A percentile compares a stretch with the other conserved stretches of the same genome.
Conservation (phyloP, 2,329 filamentous ascomycete species). For the Aspergillus sojae region DNA sequence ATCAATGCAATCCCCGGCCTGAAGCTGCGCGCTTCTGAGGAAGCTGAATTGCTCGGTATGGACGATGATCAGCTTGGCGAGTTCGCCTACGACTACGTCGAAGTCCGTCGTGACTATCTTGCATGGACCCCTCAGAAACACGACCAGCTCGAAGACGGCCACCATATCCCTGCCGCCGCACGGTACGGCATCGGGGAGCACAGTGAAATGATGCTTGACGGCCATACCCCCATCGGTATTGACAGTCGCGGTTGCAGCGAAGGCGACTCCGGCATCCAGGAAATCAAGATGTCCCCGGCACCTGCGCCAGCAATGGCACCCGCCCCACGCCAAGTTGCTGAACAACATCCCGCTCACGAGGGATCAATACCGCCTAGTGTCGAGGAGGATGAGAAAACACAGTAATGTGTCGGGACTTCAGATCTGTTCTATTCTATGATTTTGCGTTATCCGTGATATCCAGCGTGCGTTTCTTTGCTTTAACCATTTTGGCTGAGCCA, state of each 20-base stretch:
- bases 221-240: constrained; percentile 44
- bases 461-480: constrained; percentile 15
- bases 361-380: constrained; percentile 18
- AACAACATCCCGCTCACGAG: constrained; percentile 24
- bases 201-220: constrained; percentile 63
- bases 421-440: background rate
- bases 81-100: constrained; percentile 56
- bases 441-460: constrained; percentile 14
- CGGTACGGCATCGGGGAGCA: constrained; percentile 64
- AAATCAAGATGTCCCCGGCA: constrained; percentile 33
- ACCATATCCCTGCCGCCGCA: constrained; percentile 59
- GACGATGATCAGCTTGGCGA: constrained; percentile 56
- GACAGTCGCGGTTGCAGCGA: constrained; percentile 36
- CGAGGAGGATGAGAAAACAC: constrained; percentile 27
- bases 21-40: constrained; percentile 66
- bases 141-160: constrained; percentile 49
- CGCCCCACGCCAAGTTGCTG: constrained; percentile 33
- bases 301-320: constrained; percentile 16
- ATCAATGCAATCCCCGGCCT: constrained; percentile 73
- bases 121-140: constrained; percentile 53
- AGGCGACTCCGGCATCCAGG: constrained; percentile 33
- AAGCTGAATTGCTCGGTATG: constrained; percentile 70
- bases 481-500: constrained; percentile 27
- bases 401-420: constrained; percentile 6
- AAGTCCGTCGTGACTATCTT: constrained; percentile 54